phyloP scores from a whole-genome alignment of 2,329 filamentous ascomycete species.

The Colletotrichum viniferum region DNA sequence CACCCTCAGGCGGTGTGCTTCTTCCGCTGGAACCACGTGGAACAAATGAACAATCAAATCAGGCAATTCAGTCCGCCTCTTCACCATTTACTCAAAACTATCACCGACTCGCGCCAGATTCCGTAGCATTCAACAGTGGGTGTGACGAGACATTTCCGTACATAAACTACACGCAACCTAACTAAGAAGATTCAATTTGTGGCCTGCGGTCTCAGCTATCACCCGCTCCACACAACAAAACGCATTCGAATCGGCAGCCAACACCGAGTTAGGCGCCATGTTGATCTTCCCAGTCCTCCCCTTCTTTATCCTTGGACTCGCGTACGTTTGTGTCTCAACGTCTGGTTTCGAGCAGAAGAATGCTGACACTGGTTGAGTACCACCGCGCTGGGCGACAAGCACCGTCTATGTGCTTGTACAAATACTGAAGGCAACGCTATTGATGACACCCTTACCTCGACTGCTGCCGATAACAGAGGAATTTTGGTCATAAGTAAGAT shows the following conservation, averaged over 20 bases:
- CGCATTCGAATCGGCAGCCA: fast-evolving
- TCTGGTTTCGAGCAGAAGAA: not conserved
- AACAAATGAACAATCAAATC: not conserved
- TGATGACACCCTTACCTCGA: not conserved
- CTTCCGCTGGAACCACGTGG: not conserved
- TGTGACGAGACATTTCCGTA: not conserved
- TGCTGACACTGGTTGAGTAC: not conserved
- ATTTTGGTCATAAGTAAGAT: not conserved
- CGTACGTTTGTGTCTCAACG: not conserved
- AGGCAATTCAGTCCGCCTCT: not conserved
- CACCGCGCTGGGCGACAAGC: not conserved
- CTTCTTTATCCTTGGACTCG: not conserved
- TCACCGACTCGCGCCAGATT: not conserved
- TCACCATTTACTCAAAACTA: not conserved
- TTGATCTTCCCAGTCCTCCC: not conserved
- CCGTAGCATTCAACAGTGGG: not conserved
- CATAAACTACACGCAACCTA: fast-evolving
- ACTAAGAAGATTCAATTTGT: not conserved
- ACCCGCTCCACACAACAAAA: not conserved
- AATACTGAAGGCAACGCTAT: not conserved
- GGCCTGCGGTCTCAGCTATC: not conserved
- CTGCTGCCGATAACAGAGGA: not conserved
- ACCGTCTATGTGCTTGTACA: not conserved
- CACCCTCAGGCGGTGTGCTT: not conserved
- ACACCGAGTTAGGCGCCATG: fast-evolving